phyloP scores from a whole-genome alignment of 2,329 filamentous ascomycete genomes.

The Talaromyces sp. region DNA sequence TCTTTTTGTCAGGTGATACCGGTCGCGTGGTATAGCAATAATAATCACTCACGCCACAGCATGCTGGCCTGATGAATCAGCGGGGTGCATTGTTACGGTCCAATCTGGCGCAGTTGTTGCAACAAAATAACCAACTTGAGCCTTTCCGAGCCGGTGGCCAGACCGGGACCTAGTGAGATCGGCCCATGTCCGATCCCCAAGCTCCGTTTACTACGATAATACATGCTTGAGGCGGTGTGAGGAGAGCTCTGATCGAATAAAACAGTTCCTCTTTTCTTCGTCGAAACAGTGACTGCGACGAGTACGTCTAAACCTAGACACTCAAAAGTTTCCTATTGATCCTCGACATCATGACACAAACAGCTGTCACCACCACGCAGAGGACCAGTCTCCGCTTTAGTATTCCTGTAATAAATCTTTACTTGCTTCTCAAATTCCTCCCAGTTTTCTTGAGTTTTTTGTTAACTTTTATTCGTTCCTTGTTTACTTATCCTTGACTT shows the following conservation, averaged over 20 bases:
- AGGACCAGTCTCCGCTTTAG: conserved; percentile 17
- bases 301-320: neutral
- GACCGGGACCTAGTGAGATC: neutral
- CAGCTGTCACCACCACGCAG: conserved; percentile 5
- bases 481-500: neutral
- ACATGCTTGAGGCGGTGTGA: neutral
- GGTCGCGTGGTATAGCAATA: neutral
- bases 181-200: neutral
- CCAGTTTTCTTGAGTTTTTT: neutral
- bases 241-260: neutral
- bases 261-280: neutral
- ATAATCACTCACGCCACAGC: neutral
- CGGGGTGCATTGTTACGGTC: neutral
- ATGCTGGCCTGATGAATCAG: neutral
- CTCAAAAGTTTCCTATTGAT: neutral
- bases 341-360: conserved; percentile 5
- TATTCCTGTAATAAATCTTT: conserved; percentile 20
- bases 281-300: neutral
- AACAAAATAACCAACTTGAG: neutral
- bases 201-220: conserved; percentile 1
- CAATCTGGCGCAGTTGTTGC: neutral
- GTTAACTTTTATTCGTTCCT: neutral
- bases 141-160: neutral
- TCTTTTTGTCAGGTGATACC: neutral
- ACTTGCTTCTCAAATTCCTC: neutral